Percentiles rank a stretch among this genome's conserved stretches.
Conservation (phyloP, 305 asterid genomes). For the Fraxinus velutina region DNA sequence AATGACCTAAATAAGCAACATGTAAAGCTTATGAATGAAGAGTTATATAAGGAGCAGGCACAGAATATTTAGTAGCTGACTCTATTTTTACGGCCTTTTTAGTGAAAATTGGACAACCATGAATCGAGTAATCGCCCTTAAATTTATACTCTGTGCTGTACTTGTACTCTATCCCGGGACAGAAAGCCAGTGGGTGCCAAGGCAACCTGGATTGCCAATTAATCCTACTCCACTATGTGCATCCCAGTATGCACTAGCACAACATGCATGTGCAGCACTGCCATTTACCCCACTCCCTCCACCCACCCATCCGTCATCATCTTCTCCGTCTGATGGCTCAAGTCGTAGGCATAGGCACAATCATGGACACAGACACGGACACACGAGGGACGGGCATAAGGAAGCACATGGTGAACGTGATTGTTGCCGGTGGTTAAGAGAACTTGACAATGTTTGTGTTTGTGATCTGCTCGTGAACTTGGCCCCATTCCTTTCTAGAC, state of each 20-base stretch:
- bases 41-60: slow-evolving; percentile 34
- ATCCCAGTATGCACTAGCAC: slow-evolving; percentile 37
- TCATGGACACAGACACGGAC: slow-evolving; percentile 18
- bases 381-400: slow-evolving; percentile 1
- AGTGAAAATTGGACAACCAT: slow-evolving; percentile 15
- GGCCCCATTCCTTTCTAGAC: slow-evolving; percentile 43
- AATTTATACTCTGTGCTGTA: slow-evolving; percentile 20
- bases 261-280: slow-evolving; percentile 38
- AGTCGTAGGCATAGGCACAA: slow-evolving; percentile 9
- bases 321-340: slow-evolving; percentile 2
- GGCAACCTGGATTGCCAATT: slow-evolving; percentile 3
- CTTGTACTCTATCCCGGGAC: slow-evolving; percentile 22
- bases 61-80: slow-evolving; percentile 3
- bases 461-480: slow-evolving; percentile 40
- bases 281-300: slow-evolving; percentile 29
- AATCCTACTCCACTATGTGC: slow-evolving; percentile 35
- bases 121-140: slow-evolving; percentile 24
- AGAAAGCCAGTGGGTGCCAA: slow-evolving; percentile 27
- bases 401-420: slow-evolving; percentile 23
- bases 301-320: slow-evolving; percentile 19
- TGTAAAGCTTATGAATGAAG: slow-evolving; percentile 47
- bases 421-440: slow-evolving; percentile 44
- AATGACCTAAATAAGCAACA: slow-evolving; percentile 43
- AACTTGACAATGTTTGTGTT: slow-evolving; percentile 36
- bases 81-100: background rate